These are phyloP conservation scores for Mangifera indica DNA, from an alignment of 345 rosid genomes.

Conservation along the genomic window DNA sequence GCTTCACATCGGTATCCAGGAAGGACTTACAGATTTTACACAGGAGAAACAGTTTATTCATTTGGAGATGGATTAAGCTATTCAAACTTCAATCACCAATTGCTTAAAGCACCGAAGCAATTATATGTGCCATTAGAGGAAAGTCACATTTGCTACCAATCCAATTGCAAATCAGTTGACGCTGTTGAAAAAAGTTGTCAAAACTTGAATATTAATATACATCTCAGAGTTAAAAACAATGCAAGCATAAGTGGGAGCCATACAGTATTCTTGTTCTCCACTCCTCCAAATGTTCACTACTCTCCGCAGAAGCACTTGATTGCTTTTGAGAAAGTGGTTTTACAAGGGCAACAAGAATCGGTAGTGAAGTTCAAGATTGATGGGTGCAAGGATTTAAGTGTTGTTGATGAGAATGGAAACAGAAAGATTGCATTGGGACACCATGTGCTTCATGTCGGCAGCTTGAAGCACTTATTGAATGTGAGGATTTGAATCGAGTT, in stretches of 20 bases:
- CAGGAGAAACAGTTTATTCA: conserved; percentile 71
- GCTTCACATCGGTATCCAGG: conserved; percentile 78
- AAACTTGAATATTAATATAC: conserved; percentile 46
- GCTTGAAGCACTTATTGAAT: conserved; percentile 54
- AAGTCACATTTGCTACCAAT: conserved; percentile 51
- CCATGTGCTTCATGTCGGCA: conserved; percentile 74
- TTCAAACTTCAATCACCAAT: conserved; percentile 39
- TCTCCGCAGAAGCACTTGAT: conserved; percentile 69
- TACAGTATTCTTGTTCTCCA: conserved; percentile 67
- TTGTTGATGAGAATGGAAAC: conserved; percentile 65
- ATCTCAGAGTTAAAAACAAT: conserved; percentile 48
- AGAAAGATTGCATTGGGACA: conserved; percentile 60
- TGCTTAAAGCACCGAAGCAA: conserved; percentile 54
- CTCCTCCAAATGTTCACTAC: conserved; percentile 65
- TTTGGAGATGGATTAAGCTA: conserved; percentile 94
- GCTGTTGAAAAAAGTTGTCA: conserved; percentile 45
- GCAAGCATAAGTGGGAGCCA: conserved; percentile 59
- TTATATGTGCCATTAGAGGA: conserved; percentile 47
- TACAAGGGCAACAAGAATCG: conserved; percentile 31
- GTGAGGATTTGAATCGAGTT: conserved; percentile 53
- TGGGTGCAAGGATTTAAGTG: conserved; percentile 76
- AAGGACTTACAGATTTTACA: conserved; percentile 82
- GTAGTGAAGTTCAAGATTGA: conserved; percentile 56
- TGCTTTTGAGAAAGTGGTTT: conserved; percentile 60
- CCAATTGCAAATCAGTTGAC: conserved; percentile 58